Percentiles rank a stretch among this genome's conserved stretches.
Conservation (phyloP, 176 grass and related monocot species). For the Oryza punctata region DNA sequence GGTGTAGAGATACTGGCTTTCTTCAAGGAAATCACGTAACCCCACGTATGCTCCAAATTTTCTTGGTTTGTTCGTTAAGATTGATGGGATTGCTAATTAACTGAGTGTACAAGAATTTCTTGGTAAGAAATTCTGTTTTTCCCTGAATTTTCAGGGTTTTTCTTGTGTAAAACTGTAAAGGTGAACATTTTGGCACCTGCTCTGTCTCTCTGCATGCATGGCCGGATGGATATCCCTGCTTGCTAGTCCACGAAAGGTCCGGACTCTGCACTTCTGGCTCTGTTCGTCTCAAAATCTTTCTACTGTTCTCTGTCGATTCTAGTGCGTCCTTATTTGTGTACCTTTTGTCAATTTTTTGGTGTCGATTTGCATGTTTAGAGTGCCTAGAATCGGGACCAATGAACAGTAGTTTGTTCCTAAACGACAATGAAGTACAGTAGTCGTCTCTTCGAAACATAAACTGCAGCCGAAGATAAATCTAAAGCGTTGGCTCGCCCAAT, state of each 20-base stretch:
- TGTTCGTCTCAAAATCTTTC: neutral
- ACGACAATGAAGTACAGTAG: neutral
- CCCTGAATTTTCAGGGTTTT: neutral
- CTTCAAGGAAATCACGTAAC: conserved; percentile 3
- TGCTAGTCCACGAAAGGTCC: neutral
- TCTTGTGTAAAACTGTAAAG: neutral
- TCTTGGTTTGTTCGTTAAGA: conserved; percentile 26
- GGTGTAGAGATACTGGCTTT: conserved; percentile 46
- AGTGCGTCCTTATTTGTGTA: neutral
- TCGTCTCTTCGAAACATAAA: too few species aligned
- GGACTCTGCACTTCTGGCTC: neutral
- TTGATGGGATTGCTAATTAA: conserved; percentile 40
- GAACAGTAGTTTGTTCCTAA: neutral
- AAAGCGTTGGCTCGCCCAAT: neutral
- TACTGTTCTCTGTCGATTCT: neutral
- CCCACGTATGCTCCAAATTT: neutral
- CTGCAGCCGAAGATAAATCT: neutral
- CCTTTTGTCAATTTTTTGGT: neutral
- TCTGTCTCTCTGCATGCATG: neutral
- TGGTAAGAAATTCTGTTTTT: conserved; percentile 14
- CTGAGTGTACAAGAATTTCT: conserved; percentile 1
- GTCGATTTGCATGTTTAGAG: neutral
- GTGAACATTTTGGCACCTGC: neutral
- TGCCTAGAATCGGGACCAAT: neutral
- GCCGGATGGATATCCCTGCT: neutral